Evolutionary conservation across 305 asterid genomes (phyloP).

Genomic region (Fraxinus baroniana): DNA sequence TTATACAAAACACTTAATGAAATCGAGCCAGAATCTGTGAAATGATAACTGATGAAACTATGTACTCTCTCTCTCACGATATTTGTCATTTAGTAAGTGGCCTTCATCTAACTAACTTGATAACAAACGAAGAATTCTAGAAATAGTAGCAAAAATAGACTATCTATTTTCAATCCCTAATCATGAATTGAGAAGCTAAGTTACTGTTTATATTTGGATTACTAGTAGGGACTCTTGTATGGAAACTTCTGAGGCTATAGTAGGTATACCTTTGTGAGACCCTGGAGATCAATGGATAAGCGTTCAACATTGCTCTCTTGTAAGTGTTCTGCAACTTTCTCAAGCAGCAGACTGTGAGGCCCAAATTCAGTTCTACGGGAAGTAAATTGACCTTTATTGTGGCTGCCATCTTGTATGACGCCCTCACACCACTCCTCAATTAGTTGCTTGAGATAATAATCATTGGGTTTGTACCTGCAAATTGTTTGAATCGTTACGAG

Average conservation of each 20-base stretch:
- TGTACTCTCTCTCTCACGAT: not conserved
- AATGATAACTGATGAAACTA: not conserved
- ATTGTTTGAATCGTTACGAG: slow-evolving; percentile 14
- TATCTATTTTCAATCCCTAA: not conserved
- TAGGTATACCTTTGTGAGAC: slow-evolving; percentile 74
- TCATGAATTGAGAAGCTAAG: not conserved
- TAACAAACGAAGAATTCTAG: not conserved
- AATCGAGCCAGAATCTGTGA: slow-evolving; percentile 20
- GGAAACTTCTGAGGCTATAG: slow-evolving; percentile 1
- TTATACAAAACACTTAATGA: slow-evolving; percentile 19
- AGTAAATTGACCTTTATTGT: slow-evolving; percentile 32
- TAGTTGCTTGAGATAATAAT: slow-evolving; percentile 81
- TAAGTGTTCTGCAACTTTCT: slow-evolving; percentile 81
- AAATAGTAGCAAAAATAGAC: not conserved
- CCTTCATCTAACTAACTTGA: not conserved
- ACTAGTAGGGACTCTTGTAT: not conserved
- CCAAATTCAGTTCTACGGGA: slow-evolving; percentile 38
- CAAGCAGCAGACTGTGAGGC: slow-evolving; percentile 66
- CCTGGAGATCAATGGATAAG: slow-evolving; percentile 69
- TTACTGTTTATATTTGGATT: not conserved
- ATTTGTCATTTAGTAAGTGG: slow-evolving; percentile 4
- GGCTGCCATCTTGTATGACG: slow-evolving; percentile 54
- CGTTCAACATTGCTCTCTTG: slow-evolving; percentile 62
- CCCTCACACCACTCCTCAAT: slow-evolving; percentile 99
- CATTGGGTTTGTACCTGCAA: slow-evolving; percentile 82